Conservation (phyloP, 2,329 filamentous ascomycete species). For the Coniochaeta sp. region DNA sequence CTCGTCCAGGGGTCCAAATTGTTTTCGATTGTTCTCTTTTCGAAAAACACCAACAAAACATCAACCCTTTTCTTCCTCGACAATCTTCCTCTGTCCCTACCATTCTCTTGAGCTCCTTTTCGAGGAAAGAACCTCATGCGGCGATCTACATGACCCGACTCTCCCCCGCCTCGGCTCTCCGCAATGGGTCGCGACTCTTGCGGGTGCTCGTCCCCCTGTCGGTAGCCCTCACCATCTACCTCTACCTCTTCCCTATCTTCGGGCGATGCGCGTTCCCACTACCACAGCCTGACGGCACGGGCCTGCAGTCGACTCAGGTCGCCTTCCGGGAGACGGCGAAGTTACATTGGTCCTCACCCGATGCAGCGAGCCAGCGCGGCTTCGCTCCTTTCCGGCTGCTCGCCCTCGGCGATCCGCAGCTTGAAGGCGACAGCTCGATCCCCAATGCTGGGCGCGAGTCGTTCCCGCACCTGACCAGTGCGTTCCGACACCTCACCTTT, state of each 20-base stretch:
- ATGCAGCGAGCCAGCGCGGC: constrained; percentile 12
- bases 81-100: neutral
- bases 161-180: constrained; percentile 39
- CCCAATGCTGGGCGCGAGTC: constrained; percentile 47
- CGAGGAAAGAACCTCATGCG: constrained; percentile 19
- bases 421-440: constrained; percentile 86
- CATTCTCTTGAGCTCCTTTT: neutral
- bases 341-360: constrained; percentile 30
- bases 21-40: neutral
- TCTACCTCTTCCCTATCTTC: constrained; percentile 84
- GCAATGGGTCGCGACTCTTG: constrained; percentile 50
- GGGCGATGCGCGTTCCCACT: constrained; percentile 73
- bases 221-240: constrained; percentile 63
- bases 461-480: constrained; percentile 45
- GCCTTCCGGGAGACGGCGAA: constrained; percentile 32
- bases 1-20: neutral
- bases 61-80: neutral
- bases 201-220: constrained; percentile 57
- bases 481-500: constrained; percentile 40
- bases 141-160: constrained; percentile 41
- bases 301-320: constrained; percentile 9
- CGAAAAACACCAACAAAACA: neutral
- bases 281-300: constrained; percentile 23
- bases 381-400: constrained; percentile 78
- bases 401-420: constrained; percentile 82